Evolutionary conservation across 2,329 filamentous ascomycete genomes (phyloP).

Genomic region (Epichloe amarillans): DNA sequence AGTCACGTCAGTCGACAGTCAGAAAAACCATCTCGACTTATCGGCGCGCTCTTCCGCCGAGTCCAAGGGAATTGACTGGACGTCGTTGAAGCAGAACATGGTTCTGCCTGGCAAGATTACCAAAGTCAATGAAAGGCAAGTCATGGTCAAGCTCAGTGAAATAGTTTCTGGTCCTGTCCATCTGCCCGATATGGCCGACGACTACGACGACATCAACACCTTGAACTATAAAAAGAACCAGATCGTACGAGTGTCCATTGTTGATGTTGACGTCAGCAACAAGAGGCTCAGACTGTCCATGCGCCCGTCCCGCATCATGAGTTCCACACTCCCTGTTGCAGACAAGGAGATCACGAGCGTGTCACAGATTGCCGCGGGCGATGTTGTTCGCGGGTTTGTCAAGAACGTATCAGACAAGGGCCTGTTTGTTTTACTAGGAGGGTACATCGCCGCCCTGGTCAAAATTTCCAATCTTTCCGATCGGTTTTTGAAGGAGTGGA

Average conservation of each 20-base stretch:
- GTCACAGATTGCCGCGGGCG: conserved; percentile 60
- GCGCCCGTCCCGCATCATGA: conserved; percentile 77
- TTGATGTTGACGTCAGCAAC: conserved; percentile 68
- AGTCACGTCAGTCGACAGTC: conserved; percentile 59
- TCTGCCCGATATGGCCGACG: conserved; percentile 71
- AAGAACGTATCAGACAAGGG: conserved; percentile 84
- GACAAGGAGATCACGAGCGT: conserved; percentile 66
- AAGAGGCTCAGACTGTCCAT: conserved; percentile 74
- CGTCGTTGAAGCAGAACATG: conserved; percentile 63
- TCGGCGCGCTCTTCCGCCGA: conserved; percentile 53
- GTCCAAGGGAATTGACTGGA: conserved; percentile 43
- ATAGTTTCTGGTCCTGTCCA: conserved; percentile 66
- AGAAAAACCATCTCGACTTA: conserved; percentile 67
- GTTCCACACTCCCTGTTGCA: conserved; percentile 66
- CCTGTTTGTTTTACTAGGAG: conserved; percentile 72
- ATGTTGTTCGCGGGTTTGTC: conserved; percentile 80
- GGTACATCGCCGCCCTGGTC: conserved; percentile 68
- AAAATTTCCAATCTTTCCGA: conserved; percentile 84
- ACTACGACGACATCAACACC: conserved; percentile 71
- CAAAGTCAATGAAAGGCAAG: conserved; percentile 69
- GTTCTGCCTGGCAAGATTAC: conserved; percentile 74
- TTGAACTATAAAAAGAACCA: conserved; percentile 69
- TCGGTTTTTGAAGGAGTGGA: conserved; percentile 89
- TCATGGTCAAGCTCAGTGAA: conserved; percentile 78
- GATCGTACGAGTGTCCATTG: conserved; percentile 73